phyloP scores from a whole-genome alignment of 2,329 filamentous ascomycete species.

The Neospermospora avenae region DNA sequence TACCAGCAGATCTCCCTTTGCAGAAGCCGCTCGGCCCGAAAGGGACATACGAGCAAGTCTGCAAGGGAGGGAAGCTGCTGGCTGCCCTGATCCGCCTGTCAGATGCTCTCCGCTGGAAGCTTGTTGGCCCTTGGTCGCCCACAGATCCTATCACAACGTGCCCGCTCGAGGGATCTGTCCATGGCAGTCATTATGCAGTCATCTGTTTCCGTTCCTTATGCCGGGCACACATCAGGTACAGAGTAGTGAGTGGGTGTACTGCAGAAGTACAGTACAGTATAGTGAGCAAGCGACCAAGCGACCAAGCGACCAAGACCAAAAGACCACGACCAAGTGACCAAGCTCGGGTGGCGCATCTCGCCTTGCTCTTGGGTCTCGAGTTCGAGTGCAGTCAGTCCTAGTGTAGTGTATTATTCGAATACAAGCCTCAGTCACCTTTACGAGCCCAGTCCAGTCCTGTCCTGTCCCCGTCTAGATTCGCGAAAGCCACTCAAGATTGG shows the following conservation, averaged over 20 bases:
- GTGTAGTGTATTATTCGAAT: too few species aligned
- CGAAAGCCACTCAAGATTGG: not conserved
- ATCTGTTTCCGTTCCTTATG: not conserved
- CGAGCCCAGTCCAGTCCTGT: not conserved
- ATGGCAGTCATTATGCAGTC: not conserved
- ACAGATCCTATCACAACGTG: not conserved
- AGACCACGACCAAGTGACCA: not conserved
- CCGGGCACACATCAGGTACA: not conserved
- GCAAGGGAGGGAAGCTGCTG: not conserved
- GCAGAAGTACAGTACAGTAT: too few species aligned
- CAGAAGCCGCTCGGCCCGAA: slow-evolving; percentile 7
- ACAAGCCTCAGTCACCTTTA: too few species aligned
- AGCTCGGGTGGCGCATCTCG: slow-evolving; percentile 3
- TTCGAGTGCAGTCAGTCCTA: not conserved
- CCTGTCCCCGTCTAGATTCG: not conserved
- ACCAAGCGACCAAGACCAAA: not conserved
- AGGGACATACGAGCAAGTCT: slow-evolving; percentile 12
- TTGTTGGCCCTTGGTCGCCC: not conserved
- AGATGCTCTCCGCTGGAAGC: not conserved
- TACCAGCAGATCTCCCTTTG: not conserved
- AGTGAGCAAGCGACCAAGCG: too few species aligned
- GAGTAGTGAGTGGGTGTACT: not conserved
- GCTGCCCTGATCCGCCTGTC: not conserved
- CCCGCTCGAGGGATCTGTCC: not conserved
- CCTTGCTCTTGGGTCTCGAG: not conserved